These are phyloP conservation scores for Fagus crenata DNA, from an alignment of 306 rosid species.

Conservation along the genomic window DNA sequence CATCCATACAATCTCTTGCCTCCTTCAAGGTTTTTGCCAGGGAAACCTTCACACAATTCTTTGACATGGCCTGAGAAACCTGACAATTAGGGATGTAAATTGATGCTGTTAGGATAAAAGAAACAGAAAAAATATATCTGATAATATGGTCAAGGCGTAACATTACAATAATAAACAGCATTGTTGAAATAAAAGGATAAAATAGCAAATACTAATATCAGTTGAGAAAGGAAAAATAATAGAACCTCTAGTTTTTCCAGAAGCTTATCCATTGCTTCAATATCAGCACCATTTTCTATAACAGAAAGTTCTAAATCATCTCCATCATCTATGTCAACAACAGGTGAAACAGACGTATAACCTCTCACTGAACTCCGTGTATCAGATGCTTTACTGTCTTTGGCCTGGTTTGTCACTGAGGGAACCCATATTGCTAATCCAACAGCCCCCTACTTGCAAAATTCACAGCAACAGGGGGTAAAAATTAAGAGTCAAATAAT, in stretches of 20 bases:
- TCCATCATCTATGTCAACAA: slow-evolving; percentile 54
- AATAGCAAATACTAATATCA: neutral
- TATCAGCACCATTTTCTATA: slow-evolving; percentile 45
- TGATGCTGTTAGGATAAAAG: slow-evolving; percentile 6
- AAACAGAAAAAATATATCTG: neutral
- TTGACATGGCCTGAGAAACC: slow-evolving; percentile 89
- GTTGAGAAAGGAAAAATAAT: slow-evolving; percentile 20
- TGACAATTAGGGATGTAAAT: slow-evolving; percentile 33
- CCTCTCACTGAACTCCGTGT: slow-evolving; percentile 54
- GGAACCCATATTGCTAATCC: slow-evolving; percentile 99
- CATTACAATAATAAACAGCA: slow-evolving; percentile 16
- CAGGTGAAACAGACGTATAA: slow-evolving; percentile 59
- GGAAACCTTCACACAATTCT: slow-evolving; percentile 61
- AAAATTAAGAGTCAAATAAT: slow-evolving; percentile 10
- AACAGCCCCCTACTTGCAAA: slow-evolving; percentile 80
- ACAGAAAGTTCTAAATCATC: slow-evolving; percentile 63
- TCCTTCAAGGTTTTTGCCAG: slow-evolving; percentile 54
- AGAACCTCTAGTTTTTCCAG: slow-evolving; percentile 78
- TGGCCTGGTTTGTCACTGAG: slow-evolving; percentile 73
- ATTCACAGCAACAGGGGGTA: slow-evolving; percentile 13
- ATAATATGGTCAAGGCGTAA: slow-evolving; percentile 4
- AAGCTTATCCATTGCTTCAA: slow-evolving; percentile 58
- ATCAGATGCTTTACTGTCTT: slow-evolving; percentile 66
- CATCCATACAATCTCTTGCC: slow-evolving; percentile 65
- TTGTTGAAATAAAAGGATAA: slow-evolving; percentile 5